These are phyloP conservation scores for Candida fluviatilis DNA, from an alignment of 805 yeast species.

Conservation along the genomic window DNA sequence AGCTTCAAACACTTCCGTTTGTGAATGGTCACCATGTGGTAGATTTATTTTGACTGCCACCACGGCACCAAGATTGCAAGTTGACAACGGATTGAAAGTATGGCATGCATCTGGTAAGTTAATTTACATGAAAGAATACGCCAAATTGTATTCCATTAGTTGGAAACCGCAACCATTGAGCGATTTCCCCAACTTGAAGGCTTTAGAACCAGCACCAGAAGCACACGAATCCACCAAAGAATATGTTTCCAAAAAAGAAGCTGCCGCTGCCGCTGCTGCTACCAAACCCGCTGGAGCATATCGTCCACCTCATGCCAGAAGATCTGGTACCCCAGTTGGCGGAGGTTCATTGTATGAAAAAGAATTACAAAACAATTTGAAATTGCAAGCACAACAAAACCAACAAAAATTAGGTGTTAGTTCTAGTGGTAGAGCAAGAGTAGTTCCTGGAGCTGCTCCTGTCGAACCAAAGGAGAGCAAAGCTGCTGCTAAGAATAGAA, in stretches of 20 bases:
- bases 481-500: slow-evolving; percentile 68
- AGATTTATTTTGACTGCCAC: slow-evolving; percentile 91
- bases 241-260: slow-evolving; percentile 41
- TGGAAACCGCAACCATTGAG: slow-evolving; percentile 73
- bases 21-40: slow-evolving; percentile 98
- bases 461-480: slow-evolving; percentile 47
- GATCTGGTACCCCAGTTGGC: slow-evolving; percentile 23
- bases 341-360: slow-evolving; percentile 55
- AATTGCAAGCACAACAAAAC: slow-evolving; percentile 5
- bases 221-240: slow-evolving; percentile 72
- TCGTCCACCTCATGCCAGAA: slow-evolving; percentile 94
- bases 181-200: slow-evolving; percentile 52
- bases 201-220: slow-evolving; percentile 52
- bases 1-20: slow-evolving; percentile 93
- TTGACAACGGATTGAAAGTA: slow-evolving; percentile 89
- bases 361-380: slow-evolving; percentile 36
- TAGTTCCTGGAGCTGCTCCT: slow-evolving; percentile 58
- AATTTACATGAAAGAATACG: slow-evolving; percentile 71
- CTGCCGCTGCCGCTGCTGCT: slow-evolving; percentile 26
- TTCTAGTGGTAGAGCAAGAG: slow-evolving; percentile 27
- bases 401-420: slow-evolving; percentile 15
- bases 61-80: slow-evolving; percentile 93
- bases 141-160: slow-evolving; percentile 72
- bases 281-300: slow-evolving; percentile 83
- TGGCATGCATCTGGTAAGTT: slow-evolving; percentile 91